phyloP scores from a whole-genome alignment of 768 basidiomycete genomes.

The Lentinus brumalis region DNA sequence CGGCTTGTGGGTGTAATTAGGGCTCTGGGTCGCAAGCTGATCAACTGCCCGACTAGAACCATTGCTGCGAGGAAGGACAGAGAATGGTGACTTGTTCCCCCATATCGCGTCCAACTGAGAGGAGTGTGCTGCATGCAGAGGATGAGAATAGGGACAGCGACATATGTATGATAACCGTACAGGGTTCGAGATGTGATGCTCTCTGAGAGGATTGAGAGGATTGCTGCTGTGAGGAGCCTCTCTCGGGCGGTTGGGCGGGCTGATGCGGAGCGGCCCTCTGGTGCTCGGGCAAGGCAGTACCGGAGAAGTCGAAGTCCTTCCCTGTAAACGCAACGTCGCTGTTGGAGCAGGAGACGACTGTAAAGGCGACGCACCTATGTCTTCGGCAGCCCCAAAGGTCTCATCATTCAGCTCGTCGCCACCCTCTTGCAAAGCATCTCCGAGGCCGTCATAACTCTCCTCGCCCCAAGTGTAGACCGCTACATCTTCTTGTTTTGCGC shows the following conservation, averaged over 20 bases:
- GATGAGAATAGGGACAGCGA: slow-evolving; percentile 29
- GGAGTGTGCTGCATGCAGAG: slow-evolving; percentile 39
- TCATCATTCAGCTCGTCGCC: slow-evolving; percentile 95
- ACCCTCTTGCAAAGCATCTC: slow-evolving; percentile 83
- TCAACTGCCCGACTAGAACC: slow-evolving; percentile 46
- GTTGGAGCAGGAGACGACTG: neutral
- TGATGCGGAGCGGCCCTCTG: slow-evolving; percentile 21
- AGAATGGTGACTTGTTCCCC: slow-evolving; percentile 80
- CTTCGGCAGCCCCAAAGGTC: slow-evolving; percentile 80
- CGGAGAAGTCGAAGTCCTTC: slow-evolving; percentile 90
- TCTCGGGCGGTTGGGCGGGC: slow-evolving; percentile 7
- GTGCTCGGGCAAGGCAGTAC: slow-evolving; percentile 38
- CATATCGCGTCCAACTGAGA: slow-evolving; percentile 70
- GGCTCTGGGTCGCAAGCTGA: slow-evolving; percentile 26
- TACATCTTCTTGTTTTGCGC: slow-evolving; percentile 64
- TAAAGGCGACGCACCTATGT: slow-evolving; percentile 63
- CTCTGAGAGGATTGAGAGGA: slow-evolving; percentile 9
- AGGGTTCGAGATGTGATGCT: slow-evolving; percentile 17
- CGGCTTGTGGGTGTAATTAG: slow-evolving; percentile 15
- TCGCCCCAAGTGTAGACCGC: slow-evolving; percentile 94
- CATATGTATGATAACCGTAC: slow-evolving; percentile 31
- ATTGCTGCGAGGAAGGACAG: slow-evolving; percentile 59
- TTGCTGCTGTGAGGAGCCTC: slow-evolving; percentile 15
- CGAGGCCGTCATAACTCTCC: slow-evolving; percentile 87
- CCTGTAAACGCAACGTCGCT: slow-evolving; percentile 44